Base-by-base conservation (phyloP, 768 basidiomycete genomes). In the Suillus decipiens region DNA sequence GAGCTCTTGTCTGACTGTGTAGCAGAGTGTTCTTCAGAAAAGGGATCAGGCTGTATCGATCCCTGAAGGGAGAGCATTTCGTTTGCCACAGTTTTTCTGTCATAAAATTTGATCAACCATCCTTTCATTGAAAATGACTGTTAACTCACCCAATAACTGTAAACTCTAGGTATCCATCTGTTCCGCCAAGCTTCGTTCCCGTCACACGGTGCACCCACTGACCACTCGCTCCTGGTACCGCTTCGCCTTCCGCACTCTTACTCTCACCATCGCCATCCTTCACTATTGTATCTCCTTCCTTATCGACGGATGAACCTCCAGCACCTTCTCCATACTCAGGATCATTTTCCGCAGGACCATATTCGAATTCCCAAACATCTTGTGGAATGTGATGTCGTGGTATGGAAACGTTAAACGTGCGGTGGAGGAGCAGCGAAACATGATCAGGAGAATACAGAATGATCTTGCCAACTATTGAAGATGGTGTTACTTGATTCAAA, bases 391-490 rank as follows among this genome's bases (percentile, higher is more conserved):
- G 95, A 71, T 92, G 86, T 61, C 91, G 86, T 2, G 96, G 95
- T 75, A 98, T 95, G 22, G 96, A 96, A 19, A 92, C 90, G 74
- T 98, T 98, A 81, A 97, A 98, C 7, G 93, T 97, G 31, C 88
- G 86, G 69, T 95, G 92, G 3, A 95, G 82, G 39, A 98, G 90
- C 17, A 98, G 81, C 1, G 95, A 93, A 60, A 97, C 81, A 69
- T 98, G 96, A 71, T 96, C 95, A 1, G 95, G 94, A 2, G 95
- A 96, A 68, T 85, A 95, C 22, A 97, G 80, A 69, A 86, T 96
- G 59, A 97, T 84, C 69, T 86, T 90, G n/a, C 93, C 95, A 63
- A 82, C 95, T 96, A 66, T 37, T 62, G 45, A 59, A 48, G 24
- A 60, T 12, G 47, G 45, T 58, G 50, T 33, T 43, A 47, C 14